Conservation (phyloP, 306 rosid species). For the Castanea sativa region DNA sequence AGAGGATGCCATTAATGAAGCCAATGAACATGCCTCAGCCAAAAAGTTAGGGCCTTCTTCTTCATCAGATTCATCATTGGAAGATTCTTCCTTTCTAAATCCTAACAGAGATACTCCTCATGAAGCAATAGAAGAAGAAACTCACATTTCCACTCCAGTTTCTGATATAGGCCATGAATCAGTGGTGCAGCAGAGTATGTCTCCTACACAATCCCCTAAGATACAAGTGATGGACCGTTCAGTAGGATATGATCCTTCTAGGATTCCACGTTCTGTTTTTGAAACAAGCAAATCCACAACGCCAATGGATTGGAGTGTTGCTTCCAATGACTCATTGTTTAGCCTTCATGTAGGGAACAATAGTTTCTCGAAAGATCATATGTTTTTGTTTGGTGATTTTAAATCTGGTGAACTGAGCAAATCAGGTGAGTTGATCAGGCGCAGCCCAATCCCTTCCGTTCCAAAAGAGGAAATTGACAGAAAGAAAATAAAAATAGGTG, state of each 20-base stretch:
- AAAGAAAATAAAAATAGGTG: conserved; percentile 9
- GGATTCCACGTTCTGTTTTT: conserved; percentile 72
- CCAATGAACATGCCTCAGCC: conserved; percentile 6
- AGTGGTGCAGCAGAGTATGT: conserved; percentile 11
- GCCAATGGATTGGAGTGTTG: conserved; percentile 73
- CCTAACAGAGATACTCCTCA: background rate
- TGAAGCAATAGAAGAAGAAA: conserved; percentile 17
- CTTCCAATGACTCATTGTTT: conserved; percentile 84
- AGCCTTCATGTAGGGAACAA: conserved; percentile 65
- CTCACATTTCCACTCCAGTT: conserved; percentile 25
- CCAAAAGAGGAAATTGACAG: conserved; percentile 18
- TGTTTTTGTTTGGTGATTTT: conserved; percentile 27
- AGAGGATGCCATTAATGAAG: conserved; percentile 20
- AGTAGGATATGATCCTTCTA: conserved; percentile 45
- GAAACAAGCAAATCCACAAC: conserved; percentile 28
- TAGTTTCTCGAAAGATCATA: conserved; percentile 54
- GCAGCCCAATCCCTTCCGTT: conserved; percentile 26
- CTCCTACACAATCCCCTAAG: conserved; percentile 47
- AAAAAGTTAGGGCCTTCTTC: conserved; percentile 17
- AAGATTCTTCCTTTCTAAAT: conserved; percentile 9
- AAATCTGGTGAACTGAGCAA: conserved; percentile 37
- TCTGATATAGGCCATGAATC: conserved; percentile 21
- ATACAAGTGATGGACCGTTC: conserved; percentile 71
- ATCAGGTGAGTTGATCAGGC: conserved; percentile 37
- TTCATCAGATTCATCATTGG: conserved; percentile 28